phyloP scores from a whole-genome alignment of 345 rosid species.

The Salix suchowensis region DNA sequence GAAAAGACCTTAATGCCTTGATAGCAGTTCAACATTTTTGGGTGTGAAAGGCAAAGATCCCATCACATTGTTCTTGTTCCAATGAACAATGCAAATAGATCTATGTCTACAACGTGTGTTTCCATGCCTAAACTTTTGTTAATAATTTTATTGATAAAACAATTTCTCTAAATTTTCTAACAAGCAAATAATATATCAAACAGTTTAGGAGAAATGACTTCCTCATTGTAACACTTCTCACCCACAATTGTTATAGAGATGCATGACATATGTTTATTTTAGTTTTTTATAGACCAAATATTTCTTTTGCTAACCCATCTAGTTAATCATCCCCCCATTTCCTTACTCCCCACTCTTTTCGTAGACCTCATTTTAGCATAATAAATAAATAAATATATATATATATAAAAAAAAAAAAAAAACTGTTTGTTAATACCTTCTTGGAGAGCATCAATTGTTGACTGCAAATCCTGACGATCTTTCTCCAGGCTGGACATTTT shows the following conservation, averaged over 20 bases:
- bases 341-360: background rate
- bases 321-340: background rate
- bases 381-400: no score
- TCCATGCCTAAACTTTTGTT: no score
- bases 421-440: conserved; percentile 52
- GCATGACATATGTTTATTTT: background rate
- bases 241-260: background rate
- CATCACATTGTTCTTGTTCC: no score
- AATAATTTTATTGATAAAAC: background rate
- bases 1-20: no score
- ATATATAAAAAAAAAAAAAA: background rate
- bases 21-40: no score
- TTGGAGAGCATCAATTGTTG: conserved; percentile 80
- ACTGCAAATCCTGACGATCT: conserved; percentile 83
- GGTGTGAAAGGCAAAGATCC: no score
- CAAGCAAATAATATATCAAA: background rate
- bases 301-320: background rate
- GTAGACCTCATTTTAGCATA: background rate
- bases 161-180: background rate
- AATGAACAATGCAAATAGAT: no score
- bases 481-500: conserved; percentile 76
- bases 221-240: background rate
- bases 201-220: no score
- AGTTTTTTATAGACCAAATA: background rate
- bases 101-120: no score